These are phyloP conservation scores for Endocarpon pusillum DNA, from an alignment of 495 filamentous ascomycete species.

Conservation along the genomic window DNA sequence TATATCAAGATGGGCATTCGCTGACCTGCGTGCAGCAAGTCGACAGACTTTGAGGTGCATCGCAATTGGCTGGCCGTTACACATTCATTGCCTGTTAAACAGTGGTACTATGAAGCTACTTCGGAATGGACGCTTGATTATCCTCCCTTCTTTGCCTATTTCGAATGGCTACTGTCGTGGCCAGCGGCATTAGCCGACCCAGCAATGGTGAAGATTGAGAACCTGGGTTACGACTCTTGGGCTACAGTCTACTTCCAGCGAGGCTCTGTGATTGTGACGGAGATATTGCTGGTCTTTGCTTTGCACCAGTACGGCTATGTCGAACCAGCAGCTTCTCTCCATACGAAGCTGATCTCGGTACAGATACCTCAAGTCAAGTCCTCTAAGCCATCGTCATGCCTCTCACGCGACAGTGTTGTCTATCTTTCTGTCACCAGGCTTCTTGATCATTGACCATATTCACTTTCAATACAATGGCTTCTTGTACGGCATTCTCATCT, in stretches of 20 bases:
- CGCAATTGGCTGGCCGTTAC: slow-evolving; percentile 96
- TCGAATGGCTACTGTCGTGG: slow-evolving; percentile 87
- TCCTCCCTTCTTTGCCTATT: slow-evolving; percentile 91
- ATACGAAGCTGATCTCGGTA: slow-evolving; percentile 3
- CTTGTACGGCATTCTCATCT: slow-evolving; percentile 74
- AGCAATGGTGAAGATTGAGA: slow-evolving; percentile 64
- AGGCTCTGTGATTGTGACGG: slow-evolving; percentile 69
- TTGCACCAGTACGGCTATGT: slow-evolving; percentile 45
- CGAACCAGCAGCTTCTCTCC: neutral
- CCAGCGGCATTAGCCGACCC: slow-evolving; percentile 60
- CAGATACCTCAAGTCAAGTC: slow-evolving; percentile 56
- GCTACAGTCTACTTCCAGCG: slow-evolving; percentile 88
- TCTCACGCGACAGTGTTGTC: slow-evolving; percentile 78
- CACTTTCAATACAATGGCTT: slow-evolving; percentile 99
- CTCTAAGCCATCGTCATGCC: slow-evolving; percentile 46
- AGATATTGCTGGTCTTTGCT: slow-evolving; percentile 72
- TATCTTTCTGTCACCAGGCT: slow-evolving; percentile 75
- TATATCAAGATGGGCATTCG: no score
- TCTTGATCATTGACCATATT: slow-evolving; percentile 95
- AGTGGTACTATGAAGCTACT: slow-evolving; percentile 94
- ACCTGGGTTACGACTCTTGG: slow-evolving; percentile 74
- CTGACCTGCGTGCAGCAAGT: slow-evolving; percentile 47
- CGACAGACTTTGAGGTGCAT: slow-evolving; percentile 98
- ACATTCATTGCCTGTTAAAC: slow-evolving; percentile 64
- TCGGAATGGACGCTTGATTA: slow-evolving; percentile 99